These are phyloP conservation scores for Xanthoceras sorbifolium DNA, from an alignment of 345 rosid genomes.

Conservation along the genomic window DNA sequence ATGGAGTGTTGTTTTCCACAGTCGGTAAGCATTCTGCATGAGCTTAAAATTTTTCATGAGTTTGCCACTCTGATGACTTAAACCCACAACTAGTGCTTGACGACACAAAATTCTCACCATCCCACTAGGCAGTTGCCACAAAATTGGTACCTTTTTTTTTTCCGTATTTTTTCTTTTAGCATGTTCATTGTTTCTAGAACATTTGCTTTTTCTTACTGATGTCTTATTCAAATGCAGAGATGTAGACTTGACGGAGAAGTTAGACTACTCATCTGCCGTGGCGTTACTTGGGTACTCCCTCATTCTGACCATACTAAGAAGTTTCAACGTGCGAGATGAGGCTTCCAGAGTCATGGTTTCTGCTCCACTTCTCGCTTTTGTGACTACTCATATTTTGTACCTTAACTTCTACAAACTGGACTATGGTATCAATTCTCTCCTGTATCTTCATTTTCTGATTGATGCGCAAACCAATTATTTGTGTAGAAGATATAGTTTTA, in stretches of 20 bases:
- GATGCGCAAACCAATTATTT: background rate
- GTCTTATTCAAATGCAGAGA: constrained; percentile 42
- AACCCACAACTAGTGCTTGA: background rate
- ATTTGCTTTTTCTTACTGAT: constrained; percentile 9
- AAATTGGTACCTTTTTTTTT: background rate
- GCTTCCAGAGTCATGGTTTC: constrained; percentile 77
- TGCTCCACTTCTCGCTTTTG: constrained; percentile 69
- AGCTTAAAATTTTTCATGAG: too few relatives aligned
- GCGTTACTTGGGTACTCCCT: constrained; percentile 74
- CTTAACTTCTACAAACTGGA: constrained; percentile 65
- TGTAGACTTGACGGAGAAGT: constrained; percentile 71
- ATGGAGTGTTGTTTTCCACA: constrained; percentile 81
- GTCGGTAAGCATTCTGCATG: constrained; percentile 55
- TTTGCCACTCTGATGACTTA: background rate
- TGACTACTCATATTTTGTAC: constrained; percentile 69
- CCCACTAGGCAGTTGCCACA: background rate
- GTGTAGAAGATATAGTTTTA: background rate
- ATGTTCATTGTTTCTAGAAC: background rate
- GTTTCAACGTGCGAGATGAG: constrained; percentile 61
- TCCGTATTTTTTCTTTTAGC: background rate
- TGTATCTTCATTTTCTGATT: background rate
- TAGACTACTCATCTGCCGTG: constrained; percentile 76
- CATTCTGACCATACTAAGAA: constrained; percentile 56
- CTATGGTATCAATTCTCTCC: constrained; percentile 47
- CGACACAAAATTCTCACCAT: background rate